Evolutionary conservation across 345 rosid genomes (phyloP), one percentile per base, ranked within the genome.

Genomic region (Cochlearia excelsa): DNA sequence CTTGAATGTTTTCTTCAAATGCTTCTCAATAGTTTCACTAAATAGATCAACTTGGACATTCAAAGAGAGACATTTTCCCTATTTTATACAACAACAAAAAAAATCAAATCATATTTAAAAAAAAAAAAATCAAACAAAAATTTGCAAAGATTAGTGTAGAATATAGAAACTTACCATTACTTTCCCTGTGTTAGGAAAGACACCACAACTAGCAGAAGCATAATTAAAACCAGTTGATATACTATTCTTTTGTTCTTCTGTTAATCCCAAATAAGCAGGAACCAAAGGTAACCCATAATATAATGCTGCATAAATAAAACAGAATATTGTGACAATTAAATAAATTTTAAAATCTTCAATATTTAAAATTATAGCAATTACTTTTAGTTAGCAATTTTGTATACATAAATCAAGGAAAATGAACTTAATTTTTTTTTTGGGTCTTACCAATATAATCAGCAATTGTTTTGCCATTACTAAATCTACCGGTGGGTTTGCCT

Each of bases 401-500:
- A 16, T 16, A 16, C 23, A 16, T 16, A 16, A 16, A 16, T 16
- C 23, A 16, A 16, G 23, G 23, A 16, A 16, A 16, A 16, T 16
- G 23, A 16, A 16, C 23, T 16, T 16, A 16, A 16, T 16, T 16
- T 16, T 16, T 16, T 16, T 16, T 16, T 16, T 16, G 23, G 23
- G 23, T 16, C 23, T 38, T 69, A 79, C 86, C 83, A 51, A 70
- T 9, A 9, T 59, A 57, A 61, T 81, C 86, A 1, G 81, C 61
- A 10, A 79, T 74, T 9, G 79, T 59, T 47, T 70, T 67, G 38
- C 85, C 85, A 63, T 78, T 54, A 53, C 78, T 11, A 57, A 77
- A 82, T 54, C 91, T 71, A 6, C 91, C 91, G 0, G 85, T 80
- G 3, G 91, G 57, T 16, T 37, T 59, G 16, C 74, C 67, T 10